Evolutionary conservation across 331 rosid genomes (phyloP).

Genomic region (Acacia concinna): DNA sequence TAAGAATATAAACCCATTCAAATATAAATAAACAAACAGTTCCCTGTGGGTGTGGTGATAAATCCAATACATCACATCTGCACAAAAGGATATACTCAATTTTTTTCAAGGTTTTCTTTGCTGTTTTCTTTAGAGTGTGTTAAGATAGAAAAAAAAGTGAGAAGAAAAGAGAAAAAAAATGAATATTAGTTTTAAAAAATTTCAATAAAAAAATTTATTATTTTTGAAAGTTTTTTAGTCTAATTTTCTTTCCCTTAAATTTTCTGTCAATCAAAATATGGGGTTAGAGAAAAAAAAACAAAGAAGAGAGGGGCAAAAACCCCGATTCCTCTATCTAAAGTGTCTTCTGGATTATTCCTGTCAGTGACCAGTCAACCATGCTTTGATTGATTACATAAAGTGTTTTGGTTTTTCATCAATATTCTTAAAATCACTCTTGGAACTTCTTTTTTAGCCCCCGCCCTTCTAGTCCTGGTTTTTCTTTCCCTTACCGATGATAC

Average conservation of each 20-base stretch:
- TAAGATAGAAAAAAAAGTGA: too few relatives aligned
- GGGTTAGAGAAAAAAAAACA: background rate
- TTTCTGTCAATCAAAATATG: too few relatives aligned
- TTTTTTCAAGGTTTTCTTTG: background rate
- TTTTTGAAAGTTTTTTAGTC: too few relatives aligned
- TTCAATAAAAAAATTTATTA: too few relatives aligned
- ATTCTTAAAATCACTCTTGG: background rate
- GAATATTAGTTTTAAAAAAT: too few relatives aligned
- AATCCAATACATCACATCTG: conserved; percentile 34
- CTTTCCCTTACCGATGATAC: background rate
- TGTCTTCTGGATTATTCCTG: conserved; percentile 33
- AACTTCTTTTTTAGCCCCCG: background rate
- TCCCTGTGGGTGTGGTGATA: conserved; percentile 34
- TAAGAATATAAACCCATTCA: background rate
- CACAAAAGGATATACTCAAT: conserved; percentile 4
- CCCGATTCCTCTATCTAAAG: background rate
- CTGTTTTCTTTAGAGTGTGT: background rate
- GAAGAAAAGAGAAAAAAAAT: too few relatives aligned
- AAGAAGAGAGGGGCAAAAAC: background rate
- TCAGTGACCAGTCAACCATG: conserved; percentile 4
- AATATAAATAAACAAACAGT: background rate
- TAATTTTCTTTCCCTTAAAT: too few relatives aligned
- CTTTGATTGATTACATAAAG: background rate
- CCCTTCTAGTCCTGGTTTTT: too few relatives aligned
- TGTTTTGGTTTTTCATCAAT: conserved; percentile 7